Evolutionary conservation across 1,284 basidiomycete species (phyloP).

Genomic region (Ganoderma meredithae): DNA sequence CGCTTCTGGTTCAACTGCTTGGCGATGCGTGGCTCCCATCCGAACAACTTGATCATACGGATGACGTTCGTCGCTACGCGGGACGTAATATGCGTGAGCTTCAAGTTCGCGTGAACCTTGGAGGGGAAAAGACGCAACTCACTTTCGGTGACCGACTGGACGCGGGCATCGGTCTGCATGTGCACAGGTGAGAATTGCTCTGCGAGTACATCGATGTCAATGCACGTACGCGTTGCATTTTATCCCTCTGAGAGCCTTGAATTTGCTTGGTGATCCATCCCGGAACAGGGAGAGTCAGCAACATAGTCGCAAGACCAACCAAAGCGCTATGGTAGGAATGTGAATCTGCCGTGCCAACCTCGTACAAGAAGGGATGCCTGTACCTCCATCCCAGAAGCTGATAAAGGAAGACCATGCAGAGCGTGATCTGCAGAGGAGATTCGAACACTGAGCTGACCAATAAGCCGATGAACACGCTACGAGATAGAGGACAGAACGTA

Average conservation of each 20-base stretch:
- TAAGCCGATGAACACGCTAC: background rate
- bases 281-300: slow-evolving; percentile 60
- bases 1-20: slow-evolving; percentile 55
- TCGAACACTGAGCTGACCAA: slow-evolving; percentile 10
- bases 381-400: slow-evolving; percentile 55
- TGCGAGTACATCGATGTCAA: slow-evolving; percentile 6
- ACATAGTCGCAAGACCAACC: slow-evolving; percentile 60
- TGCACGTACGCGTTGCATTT: slow-evolving; percentile 43
- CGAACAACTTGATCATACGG: slow-evolving; percentile 46
- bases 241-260: slow-evolving; percentile 41
- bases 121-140: slow-evolving; percentile 21
- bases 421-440: slow-evolving; percentile 39
- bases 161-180: slow-evolving; percentile 54
- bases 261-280: slow-evolving; percentile 44
- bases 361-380: background rate
- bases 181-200: slow-evolving; percentile 34
- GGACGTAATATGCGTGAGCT: slow-evolving; percentile 15
- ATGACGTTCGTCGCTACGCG: slow-evolving; percentile 46
- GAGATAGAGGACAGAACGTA: background rate
- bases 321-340: slow-evolving; percentile 44
- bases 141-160: slow-evolving; percentile 59
- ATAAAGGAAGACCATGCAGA: slow-evolving; percentile 54
- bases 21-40: slow-evolving; percentile 59
- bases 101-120: background rate
- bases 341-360: background rate